These are phyloP conservation scores for Globisporangium irregulare DNA, from an alignment of 352 stramenopile species.

Conservation along the genomic window DNA sequence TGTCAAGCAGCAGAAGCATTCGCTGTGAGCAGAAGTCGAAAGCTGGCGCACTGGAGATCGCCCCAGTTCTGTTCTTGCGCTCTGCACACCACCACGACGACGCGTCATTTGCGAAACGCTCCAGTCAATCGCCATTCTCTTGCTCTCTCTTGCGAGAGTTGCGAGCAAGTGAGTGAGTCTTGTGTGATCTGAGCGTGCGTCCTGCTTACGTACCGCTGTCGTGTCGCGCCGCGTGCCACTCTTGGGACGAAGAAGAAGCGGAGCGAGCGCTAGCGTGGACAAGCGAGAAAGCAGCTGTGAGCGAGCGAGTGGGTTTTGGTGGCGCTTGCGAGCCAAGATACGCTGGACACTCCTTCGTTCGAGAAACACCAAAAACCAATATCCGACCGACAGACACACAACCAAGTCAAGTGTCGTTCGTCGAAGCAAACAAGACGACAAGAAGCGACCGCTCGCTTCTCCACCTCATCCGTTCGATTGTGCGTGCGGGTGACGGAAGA, in stretches of 20 bases:
- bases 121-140: not conserved
- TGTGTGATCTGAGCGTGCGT: not conserved
- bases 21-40: too few species aligned
- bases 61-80: constrained; percentile 13
- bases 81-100: not conserved
- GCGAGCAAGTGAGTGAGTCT: not conserved
- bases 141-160: not conserved
- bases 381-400: not conserved
- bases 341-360: constrained; percentile 3
- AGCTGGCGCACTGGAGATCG: not conserved
- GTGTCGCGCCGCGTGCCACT: constrained; percentile 7
- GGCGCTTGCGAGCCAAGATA: constrained; percentile 8
- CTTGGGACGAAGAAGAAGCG: not conserved
- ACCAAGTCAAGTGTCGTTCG: not conserved
- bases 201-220: constrained; percentile 12
- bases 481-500: not conserved
- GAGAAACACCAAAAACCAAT: constrained; percentile 3
- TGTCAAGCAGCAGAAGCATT: too few species aligned
- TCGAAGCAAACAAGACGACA: not conserved
- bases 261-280: not conserved
- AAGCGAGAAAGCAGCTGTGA: not conserved
- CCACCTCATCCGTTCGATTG: constrained; percentile 1
- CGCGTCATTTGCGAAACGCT: not conserved
- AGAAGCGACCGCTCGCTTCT: not conserved
- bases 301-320: not conserved